Conservation (phyloP, 2,329 filamentous ascomycete species). For the Venturia oleaginea region DNA sequence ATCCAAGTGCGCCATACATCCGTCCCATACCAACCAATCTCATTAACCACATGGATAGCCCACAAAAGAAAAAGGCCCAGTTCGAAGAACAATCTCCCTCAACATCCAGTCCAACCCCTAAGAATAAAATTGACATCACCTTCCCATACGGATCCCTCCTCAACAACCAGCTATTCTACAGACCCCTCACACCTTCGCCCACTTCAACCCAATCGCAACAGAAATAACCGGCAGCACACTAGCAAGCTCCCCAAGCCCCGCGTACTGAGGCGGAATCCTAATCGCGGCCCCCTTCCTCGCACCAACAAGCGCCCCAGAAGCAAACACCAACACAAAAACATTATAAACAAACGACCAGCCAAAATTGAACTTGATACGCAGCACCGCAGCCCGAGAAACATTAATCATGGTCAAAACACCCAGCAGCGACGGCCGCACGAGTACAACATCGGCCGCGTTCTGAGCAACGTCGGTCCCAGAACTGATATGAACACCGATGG, state of each 20-base stretch:
- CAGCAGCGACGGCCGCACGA: slow-evolving; percentile 48
- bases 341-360: slow-evolving; percentile 65
- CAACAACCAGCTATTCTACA: too few relatives aligned
- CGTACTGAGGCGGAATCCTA: slow-evolving; percentile 53
- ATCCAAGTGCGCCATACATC: too few relatives aligned
- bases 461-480: slow-evolving; percentile 52
- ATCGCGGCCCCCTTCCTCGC: slow-evolving; percentile 24
- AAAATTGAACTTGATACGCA: slow-evolving; percentile 53
- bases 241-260: slow-evolving; percentile 62
- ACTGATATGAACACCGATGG: slow-evolving; percentile 62
- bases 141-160: too few relatives aligned
- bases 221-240: slow-evolving; percentile 63
- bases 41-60: too few relatives aligned
- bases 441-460: slow-evolving; percentile 58
- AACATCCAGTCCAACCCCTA: too few relatives aligned
- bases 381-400: slow-evolving; percentile 35
- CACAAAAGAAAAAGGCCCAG: too few relatives aligned
- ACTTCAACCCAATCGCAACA: slow-evolving; percentile 34
- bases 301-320: slow-evolving; percentile 54
- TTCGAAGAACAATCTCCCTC: too few relatives aligned
- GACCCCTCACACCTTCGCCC: not conserved
- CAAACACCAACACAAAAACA: slow-evolving; percentile 56
- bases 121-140: too few relatives aligned
- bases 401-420: slow-evolving; percentile 52
- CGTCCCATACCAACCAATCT: too few relatives aligned